Evolutionary conservation across 176 grass and related monocot genomes (phyloP).

Genomic region (Saccharum officinarum): DNA sequence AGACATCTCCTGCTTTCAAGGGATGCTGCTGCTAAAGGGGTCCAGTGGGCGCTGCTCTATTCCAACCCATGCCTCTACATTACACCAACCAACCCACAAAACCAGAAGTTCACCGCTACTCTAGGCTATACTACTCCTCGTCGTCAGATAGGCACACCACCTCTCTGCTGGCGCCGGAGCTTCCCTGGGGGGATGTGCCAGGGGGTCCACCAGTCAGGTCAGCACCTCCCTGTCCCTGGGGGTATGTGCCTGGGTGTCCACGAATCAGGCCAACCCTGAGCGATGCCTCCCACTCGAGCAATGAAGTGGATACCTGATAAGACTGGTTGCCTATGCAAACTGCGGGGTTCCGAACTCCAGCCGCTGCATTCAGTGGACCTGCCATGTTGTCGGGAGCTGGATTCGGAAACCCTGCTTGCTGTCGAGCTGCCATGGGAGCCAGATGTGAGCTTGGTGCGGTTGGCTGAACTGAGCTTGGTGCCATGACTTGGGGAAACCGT

Average conservation of each 20-base stretch:
- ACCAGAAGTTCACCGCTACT: not conserved
- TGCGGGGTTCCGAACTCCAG: not conserved
- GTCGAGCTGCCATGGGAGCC: not conserved
- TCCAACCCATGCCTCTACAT: not conserved
- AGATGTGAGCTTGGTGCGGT: not conserved
- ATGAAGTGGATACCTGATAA: not conserved
- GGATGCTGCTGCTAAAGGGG: constrained; percentile 8
- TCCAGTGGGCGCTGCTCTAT: not conserved
- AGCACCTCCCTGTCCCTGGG: not conserved
- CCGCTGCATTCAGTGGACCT: not conserved
- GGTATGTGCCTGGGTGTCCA: not conserved
- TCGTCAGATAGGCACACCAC: constrained; percentile 42
- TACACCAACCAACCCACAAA: not conserved
- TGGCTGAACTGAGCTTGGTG: not conserved
- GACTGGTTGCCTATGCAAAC: not conserved
- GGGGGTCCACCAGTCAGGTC: not conserved
- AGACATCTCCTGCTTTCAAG: constrained; percentile 1
- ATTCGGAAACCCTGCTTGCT: not conserved
- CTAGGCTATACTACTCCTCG: not conserved
- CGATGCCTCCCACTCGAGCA: not conserved
- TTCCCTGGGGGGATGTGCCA: not conserved
- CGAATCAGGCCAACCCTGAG: not conserved
- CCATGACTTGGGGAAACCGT: not conserved
- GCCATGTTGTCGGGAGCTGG: not conserved
- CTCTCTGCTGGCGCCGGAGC: not conserved